Evolutionary conservation across 768 basidiomycete genomes (phyloP).

Genomic region (Boletus edulis): DNA sequence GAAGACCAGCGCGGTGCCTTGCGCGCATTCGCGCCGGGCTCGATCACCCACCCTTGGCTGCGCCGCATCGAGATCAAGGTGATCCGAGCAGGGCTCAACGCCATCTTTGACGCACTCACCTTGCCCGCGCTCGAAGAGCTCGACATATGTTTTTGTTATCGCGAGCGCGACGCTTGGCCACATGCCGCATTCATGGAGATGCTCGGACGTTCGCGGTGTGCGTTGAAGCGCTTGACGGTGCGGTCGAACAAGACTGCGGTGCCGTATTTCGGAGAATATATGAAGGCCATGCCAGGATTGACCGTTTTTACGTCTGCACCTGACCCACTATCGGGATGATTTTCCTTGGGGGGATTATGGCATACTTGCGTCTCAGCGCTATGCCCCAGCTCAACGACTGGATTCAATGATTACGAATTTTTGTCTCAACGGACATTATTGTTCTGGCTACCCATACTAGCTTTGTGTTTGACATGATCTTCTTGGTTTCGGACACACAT

Average conservation of each 20-base stretch:
- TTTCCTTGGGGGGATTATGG: background rate
- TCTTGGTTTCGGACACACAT: too few species aligned
- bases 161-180: conserved; percentile 29
- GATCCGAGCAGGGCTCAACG: conserved; percentile 23
- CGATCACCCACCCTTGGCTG: conserved; percentile 15
- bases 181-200: conserved; percentile 25
- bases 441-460: too few species aligned
- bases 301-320: conserved; percentile 11
- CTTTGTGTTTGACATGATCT: too few species aligned
- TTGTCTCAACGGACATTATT: too few species aligned
- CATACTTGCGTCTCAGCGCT: background rate
- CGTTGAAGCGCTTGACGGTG: conserved; percentile 22
- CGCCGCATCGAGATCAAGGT: conserved; percentile 31
- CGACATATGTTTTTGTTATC: conserved; percentile 31
- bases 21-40: conserved; percentile 6
- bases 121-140: conserved; percentile 31
- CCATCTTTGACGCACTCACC: conserved; percentile 17
- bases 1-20: conserved; percentile 8
- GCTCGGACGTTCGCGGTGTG: conserved; percentile 23
- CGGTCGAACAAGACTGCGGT: conserved; percentile 22
- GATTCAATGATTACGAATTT: too few species aligned
- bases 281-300: conserved; percentile 20
- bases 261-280: conserved; percentile 23
- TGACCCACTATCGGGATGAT: background rate
- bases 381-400: background rate